Base-by-base conservation (phyloP, 2,329 filamentous ascomycete genomes). In the Cladosporium sp. region DNA sequence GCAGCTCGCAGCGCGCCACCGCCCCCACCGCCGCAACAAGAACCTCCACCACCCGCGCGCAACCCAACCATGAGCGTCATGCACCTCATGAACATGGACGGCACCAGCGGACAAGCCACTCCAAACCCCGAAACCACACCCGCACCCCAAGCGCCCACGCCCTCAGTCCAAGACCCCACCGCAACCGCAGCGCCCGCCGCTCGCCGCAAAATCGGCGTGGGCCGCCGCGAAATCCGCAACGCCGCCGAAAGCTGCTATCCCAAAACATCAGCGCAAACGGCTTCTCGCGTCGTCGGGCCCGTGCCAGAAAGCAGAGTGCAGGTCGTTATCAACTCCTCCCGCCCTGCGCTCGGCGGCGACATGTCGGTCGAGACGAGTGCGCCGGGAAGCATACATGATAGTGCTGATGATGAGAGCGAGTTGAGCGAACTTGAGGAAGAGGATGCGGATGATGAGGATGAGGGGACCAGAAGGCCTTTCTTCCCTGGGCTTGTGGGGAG, bases 211-310 rank as follows among this genome's bases (percentile, higher is more conserved):
- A 80, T 82, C 59, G 78, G 79, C 5, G 78, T 84, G 6, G 78
- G 79, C 6, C 72, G 79, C 22, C 71, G 79, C 12, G 80, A 84
- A 55, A 73, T 84, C 20, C 75, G 79, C 52, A 75, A 76, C 38
- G 75, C 75, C 55, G 80, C 80, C 7, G 81, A 84, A 62, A 73
- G 75, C 0, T 79, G 79, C 52, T 72, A 76, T 2, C 54, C 74
- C 36, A 66, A 66, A 47, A 52, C 58, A 5, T 51, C 51, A 22
- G 42, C 53, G 16, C 51, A 57, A 49, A 40, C 48, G 13, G 43
- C 43, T 1, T 55, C 53, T 7, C 50, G 53, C 16, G 36, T 46
- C 36, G 27, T 29, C 1, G 49, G 41, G 4, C 41, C 49, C 12
- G 42, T 51, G n/a, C 49, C 41, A 13, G 49, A 51, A n/a, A 42